Base-by-base conservation (phyloP, 2,329 filamentous ascomycete species). In the Juglanconis sp. region DNA sequence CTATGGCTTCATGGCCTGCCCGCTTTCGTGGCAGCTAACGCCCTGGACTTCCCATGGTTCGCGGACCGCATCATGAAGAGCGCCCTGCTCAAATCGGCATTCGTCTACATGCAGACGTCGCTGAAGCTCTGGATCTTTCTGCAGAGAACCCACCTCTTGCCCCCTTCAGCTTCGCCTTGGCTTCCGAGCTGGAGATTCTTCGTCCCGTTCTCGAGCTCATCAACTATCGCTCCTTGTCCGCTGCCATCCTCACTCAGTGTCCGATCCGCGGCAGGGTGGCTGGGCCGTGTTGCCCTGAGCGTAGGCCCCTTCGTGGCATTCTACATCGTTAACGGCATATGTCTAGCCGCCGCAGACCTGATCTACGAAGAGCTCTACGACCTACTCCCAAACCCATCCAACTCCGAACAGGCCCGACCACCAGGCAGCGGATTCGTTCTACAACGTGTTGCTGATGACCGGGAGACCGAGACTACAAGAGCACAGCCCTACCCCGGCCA, bases 71-170 rank as follows among this genome's bases (percentile, higher is more conserved):
- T 60, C n/a, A 53, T 53, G 53, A 31, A 51, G 9, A 63, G 44
- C 50, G 36, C 50, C 57, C 56, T 38, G 4, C 13, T 50, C 11
- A 58, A 55, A 35, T 65, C 35, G 50, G 52, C 59, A n/a, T 66
- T 36, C 32, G 59, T 51, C 3, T 72, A 83, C 62, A 49, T 82
- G 4, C 74, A 75, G 42, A 72, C 79, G 8, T 82, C 86, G 63
- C 66, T 86, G 1, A 79, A 83, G 55, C 68, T 84, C 4, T 84
- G 78, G 63, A 72, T 78, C n/a, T 78, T 79, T 30, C 70, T 86
- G 49, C 83, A 86, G 64, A 75, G 81, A 52, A 70, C 82, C 7
- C 79, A 79, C 6, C 69, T 86, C 13, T 71, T 80, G 48, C 71
- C 80, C 0, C 68, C 72, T 11, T 73, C 65, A 9, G 71, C 71